phyloP scores from a whole-genome alignment of 1,284 basidiomycete genomes.

The Cryptococcus deneoformans region DNA sequence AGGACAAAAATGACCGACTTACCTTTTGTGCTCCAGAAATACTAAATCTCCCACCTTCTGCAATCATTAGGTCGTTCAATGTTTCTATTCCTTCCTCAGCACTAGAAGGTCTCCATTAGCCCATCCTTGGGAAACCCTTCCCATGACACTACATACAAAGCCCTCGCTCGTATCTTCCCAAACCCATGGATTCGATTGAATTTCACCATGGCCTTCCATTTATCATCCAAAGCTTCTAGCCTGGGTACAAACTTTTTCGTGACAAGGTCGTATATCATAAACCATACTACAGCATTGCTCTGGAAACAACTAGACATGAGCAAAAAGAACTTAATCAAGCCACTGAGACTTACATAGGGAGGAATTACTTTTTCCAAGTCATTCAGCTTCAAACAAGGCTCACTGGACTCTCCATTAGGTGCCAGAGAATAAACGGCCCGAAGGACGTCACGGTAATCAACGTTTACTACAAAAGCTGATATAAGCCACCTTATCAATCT shows the following conservation, averaged over 20 bases:
- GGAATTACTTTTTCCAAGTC: background rate
- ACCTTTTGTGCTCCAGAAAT: background rate
- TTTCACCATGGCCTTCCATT: constrained; percentile 16
- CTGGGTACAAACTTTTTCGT: constrained; percentile 20
- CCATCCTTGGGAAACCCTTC: no score
- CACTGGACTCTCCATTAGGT: background rate
- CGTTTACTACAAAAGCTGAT: no score
- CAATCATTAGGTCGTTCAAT: background rate
- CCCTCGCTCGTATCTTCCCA: constrained; percentile 19
- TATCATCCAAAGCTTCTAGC: constrained; percentile 17
- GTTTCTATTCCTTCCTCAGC: background rate
- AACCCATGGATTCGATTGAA: constrained; percentile 35
- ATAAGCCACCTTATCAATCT: no score
- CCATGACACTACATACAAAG: constrained; percentile 21
- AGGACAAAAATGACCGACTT: background rate
- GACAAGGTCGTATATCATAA: constrained; percentile 24
- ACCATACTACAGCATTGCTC: constrained; percentile 23
- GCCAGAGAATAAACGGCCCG: background rate
- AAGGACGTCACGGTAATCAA: background rate
- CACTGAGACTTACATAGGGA: background rate
- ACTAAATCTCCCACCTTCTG: background rate
- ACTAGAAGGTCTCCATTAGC: background rate
- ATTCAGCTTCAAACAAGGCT: background rate
- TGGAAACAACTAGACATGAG: background rate
- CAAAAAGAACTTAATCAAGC: background rate